Conservation (phyloP, 139 green algal species). For the Coelastrella sp. region DNA sequence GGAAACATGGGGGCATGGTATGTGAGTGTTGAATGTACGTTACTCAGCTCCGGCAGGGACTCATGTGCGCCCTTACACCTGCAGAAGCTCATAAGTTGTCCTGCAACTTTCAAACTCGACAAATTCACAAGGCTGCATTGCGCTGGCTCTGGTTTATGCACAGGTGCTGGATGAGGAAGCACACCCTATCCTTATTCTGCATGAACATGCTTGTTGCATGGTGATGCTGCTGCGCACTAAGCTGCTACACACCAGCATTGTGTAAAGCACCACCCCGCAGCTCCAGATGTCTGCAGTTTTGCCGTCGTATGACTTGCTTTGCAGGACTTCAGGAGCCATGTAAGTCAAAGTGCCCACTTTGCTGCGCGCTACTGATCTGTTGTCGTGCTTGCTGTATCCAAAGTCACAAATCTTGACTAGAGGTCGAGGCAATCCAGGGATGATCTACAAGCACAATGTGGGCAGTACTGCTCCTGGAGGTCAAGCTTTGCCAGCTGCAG, state of each 20-base stretch:
- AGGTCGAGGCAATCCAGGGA: slow-evolving; percentile 74
- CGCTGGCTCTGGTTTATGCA: neutral
- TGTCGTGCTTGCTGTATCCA: slow-evolving; percentile 84
- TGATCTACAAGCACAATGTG: neutral
- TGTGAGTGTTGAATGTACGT: neutral
- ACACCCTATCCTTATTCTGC: slow-evolving; percentile 72
- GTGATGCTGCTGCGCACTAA: slow-evolving; percentile 51
- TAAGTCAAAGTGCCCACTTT: slow-evolving; percentile 91
- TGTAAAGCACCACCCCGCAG: slow-evolving; percentile 84
- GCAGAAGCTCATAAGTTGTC: too few relatives aligned
- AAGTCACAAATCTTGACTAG: slow-evolving; percentile 97
- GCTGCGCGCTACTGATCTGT: slow-evolving; percentile 72
- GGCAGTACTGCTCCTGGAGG: neutral
- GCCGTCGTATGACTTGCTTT: slow-evolving; percentile 46
- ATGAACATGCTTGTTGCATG: slow-evolving; percentile 88
- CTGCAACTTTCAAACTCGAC: too few relatives aligned
- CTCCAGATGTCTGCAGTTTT: slow-evolving; percentile 82
- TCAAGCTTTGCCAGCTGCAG: too few relatives aligned
- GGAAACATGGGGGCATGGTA: neutral
- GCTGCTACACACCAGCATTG: slow-evolving; percentile 61
- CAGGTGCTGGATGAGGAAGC: neutral
- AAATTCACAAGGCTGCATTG: too few relatives aligned
- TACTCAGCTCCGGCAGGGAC: too few relatives aligned
- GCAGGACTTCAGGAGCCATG: slow-evolving; percentile 95
- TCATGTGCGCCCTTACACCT: too few relatives aligned